phyloP scores from a whole-genome alignment of 139 green algal genomes.

The Chlorella ohadii region DNA sequence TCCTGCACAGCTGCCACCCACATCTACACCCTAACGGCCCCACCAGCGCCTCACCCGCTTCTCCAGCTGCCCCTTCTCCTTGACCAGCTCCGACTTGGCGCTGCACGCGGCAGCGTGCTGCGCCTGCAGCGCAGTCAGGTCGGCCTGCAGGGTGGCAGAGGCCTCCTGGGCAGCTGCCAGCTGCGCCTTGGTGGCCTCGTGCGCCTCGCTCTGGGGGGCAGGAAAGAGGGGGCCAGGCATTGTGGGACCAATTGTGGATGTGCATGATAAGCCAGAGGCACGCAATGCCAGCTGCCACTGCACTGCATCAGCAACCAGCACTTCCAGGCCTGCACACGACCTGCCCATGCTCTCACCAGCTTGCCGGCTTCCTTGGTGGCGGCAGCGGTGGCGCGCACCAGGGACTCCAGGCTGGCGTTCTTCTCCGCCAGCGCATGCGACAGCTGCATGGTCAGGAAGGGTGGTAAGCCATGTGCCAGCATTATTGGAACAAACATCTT shows the following conservation, averaged over 20 bases:
- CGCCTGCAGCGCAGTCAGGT: slow-evolving; percentile 27
- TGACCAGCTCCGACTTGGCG: background rate
- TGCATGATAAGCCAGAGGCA: background rate
- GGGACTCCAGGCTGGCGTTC: slow-evolving; percentile 33
- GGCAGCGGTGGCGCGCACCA: slow-evolving; percentile 34
- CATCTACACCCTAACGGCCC: too few species aligned
- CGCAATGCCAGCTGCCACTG: background rate
- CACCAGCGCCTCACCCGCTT: background rate
- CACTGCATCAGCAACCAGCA: background rate
- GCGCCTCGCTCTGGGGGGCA: background rate
- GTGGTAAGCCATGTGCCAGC: too few species aligned
- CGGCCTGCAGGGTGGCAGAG: background rate
- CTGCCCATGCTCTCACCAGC: background rate
- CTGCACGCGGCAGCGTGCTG: slow-evolving; percentile 14
- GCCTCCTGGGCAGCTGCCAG: background rate
- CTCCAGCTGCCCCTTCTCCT: slow-evolving; percentile 15
- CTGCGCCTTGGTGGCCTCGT: background rate
- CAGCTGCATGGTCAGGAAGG: too few species aligned
- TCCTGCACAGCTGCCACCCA: too few species aligned
- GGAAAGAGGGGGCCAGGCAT: background rate
- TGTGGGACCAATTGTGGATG: background rate
- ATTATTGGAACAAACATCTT: too few species aligned
- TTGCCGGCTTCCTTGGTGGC: slow-evolving; percentile 34
- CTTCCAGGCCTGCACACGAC: background rate
- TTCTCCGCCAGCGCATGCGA: slow-evolving; percentile 15